Evolutionary conservation across 805 yeast species (phyloP).

Genomic region (Blastobotrys terrestris): DNA sequence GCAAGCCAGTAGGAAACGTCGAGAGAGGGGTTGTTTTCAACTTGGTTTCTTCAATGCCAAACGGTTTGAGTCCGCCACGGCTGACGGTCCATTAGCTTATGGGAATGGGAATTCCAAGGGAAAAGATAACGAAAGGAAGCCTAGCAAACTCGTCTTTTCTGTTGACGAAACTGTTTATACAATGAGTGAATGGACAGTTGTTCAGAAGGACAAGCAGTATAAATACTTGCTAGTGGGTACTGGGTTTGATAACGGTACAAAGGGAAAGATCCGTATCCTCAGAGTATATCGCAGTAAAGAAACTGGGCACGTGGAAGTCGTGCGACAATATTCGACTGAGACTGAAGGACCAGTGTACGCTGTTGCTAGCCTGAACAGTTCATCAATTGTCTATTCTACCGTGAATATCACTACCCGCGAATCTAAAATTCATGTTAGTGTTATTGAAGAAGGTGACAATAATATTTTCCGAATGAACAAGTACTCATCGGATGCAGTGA

Average conservation of each 20-base stretch:
- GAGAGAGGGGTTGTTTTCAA: not conserved
- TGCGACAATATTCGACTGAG: slow-evolving; percentile 8
- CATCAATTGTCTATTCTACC: slow-evolving; percentile 4
- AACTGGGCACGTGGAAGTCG: slow-evolving; percentile 5
- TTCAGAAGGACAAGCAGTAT: slow-evolving; percentile 6
- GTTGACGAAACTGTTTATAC: slow-evolving; percentile 9
- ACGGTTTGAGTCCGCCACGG: not conserved
- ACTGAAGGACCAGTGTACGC: slow-evolving; percentile 8
- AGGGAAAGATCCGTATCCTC: slow-evolving; percentile 10
- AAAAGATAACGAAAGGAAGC: not conserved
- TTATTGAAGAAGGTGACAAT: not conserved
- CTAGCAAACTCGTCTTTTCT: not conserved
- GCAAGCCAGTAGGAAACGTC: not conserved
- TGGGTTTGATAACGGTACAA: not conserved
- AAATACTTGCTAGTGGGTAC: slow-evolving; percentile 14
- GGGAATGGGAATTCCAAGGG: not conserved
- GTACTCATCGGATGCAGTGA: slow-evolving; percentile 3
- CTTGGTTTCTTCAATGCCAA: slow-evolving; percentile 4
- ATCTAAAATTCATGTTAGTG: not conserved
- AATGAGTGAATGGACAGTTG: slow-evolving; percentile 13
- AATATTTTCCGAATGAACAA: slow-evolving; percentile 1
- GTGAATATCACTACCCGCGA: not conserved
- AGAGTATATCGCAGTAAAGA: slow-evolving; percentile 9
- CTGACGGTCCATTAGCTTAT: not conserved
- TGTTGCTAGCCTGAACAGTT: slow-evolving; percentile 2